Base-by-base conservation (phyloP, 1,284 basidiomycete genomes). In the Cutaneotrichosporon mucoides region DNA sequence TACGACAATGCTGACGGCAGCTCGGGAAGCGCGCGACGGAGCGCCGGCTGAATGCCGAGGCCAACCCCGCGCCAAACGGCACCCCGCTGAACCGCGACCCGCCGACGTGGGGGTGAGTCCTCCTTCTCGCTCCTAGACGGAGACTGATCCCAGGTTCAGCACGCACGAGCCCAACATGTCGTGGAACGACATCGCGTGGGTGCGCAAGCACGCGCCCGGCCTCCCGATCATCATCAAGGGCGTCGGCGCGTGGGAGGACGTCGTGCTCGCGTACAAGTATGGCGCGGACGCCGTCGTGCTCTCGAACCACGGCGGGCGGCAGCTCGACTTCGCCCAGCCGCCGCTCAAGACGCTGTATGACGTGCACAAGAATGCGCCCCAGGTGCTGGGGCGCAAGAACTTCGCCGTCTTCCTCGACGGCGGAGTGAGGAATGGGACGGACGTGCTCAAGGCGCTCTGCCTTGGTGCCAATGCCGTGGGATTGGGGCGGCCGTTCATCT, bases 401-500 rank as follows among this genome's bases (percentile, higher is more conserved):
- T 68, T 70, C 16, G 51, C 57, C 85, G 87, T 96, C 9, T 94
- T 90, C 66, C 84, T 93, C 57, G 92, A 96, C 72, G 92, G 92
- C 12, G 92, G 91, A 6, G 81, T 91, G 41, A 82, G 84, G 53
- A 83, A 90, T 38, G 92, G 92, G 34, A 92, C 90, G 83, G 90
- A 92, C 75, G 86, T 94, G 8, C 76, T 96, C 52, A 96, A 96
- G 77, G 91, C 92, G 0, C 78, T 95, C 4, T 92, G 90, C 64
- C 81, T 96, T 33, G 92, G 92, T 41, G 92, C 92, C 1, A 87
- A 79, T 61, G 91, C 88, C 1, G 90, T 94, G 10, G 92, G 93
- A 1, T 79, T 96, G 38, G 92, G 92, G 0, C 83, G 92, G 15
- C 84, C 88, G 1, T 91, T 93, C 81, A 81, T 95, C 15, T 93